A percentile compares a stretch with the other conserved stretches of the same genome.
Conservation (phyloP, 768 basidiomycete genomes). For the Phylloporus rhodoxanthus region DNA sequence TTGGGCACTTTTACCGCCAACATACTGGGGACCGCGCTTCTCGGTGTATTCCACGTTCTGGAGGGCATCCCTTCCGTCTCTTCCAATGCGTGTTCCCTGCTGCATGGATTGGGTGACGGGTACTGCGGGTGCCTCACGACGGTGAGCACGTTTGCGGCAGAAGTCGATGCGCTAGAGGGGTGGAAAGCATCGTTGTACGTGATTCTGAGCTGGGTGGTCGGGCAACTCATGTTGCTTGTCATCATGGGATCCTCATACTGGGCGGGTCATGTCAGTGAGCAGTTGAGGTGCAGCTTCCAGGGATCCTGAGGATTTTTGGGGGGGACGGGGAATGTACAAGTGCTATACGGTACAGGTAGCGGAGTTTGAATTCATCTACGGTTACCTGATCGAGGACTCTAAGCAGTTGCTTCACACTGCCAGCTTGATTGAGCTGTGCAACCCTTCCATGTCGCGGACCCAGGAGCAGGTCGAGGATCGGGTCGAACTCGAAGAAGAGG, state of each 20-base stretch:
- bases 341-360: slow-evolving; percentile 7
- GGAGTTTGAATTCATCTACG: slow-evolving; percentile 26
- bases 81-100: slow-evolving; percentile 54
- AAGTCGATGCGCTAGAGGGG: slow-evolving; percentile 53
- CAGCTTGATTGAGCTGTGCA: slow-evolving; percentile 23
- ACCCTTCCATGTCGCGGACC: slow-evolving; percentile 34
- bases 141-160: slow-evolving; percentile 87
- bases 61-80: slow-evolving; percentile 47
- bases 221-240: slow-evolving; percentile 64
- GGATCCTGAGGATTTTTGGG: slow-evolving; percentile 1
- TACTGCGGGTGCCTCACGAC: slow-evolving; percentile 96
- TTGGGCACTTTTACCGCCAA: slow-evolving; percentile 78
- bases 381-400: slow-evolving; percentile 25
- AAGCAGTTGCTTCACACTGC: slow-evolving; percentile 11
- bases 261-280: slow-evolving; percentile 41
- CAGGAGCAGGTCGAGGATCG: slow-evolving; percentile 42
- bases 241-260: slow-evolving; percentile 67
- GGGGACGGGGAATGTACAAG: no score
- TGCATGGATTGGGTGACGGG: slow-evolving; percentile 84
- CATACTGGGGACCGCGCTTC: slow-evolving; percentile 71
- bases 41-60: slow-evolving; percentile 67
- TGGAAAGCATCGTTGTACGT: slow-evolving; percentile 66
- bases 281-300: slow-evolving; percentile 45
- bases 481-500: slow-evolving; percentile 55
- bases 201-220: slow-evolving; percentile 57